Conservation (phyloP, 345 rosid genomes). For the Camelina hispida region DNA sequence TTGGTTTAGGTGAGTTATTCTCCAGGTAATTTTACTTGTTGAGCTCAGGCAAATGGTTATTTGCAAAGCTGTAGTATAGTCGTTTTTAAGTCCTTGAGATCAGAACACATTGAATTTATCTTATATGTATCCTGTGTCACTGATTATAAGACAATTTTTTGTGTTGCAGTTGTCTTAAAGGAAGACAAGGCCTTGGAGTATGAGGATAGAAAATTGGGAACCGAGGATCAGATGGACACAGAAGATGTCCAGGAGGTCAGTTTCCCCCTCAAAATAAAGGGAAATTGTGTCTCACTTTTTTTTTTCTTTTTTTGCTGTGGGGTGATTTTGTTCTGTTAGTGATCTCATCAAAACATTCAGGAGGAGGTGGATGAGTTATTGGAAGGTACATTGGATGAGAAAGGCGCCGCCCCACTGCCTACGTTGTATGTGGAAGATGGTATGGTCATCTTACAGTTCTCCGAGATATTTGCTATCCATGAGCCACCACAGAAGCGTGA, state of each 20-base stretch:
- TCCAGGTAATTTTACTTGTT: slow-evolving; percentile 6
- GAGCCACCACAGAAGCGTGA: slow-evolving; percentile 67
- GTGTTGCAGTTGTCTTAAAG: slow-evolving; percentile 44
- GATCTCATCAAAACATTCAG: slow-evolving; percentile 41
- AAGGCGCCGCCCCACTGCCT: slow-evolving; percentile 68
- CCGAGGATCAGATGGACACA: slow-evolving; percentile 53
- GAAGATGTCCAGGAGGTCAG: slow-evolving; percentile 59
- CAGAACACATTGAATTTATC: slow-evolving; percentile 1
- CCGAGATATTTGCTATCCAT: slow-evolving; percentile 95
- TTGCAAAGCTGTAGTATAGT: slow-evolving; percentile 15
- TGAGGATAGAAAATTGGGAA: slow-evolving; percentile 48
- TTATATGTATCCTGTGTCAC: slow-evolving; percentile 35
- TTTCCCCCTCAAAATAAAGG: slow-evolving; percentile 33
- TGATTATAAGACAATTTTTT: slow-evolving; percentile 39
- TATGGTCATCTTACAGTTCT: slow-evolving; percentile 78
- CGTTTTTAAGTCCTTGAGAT: background rate
- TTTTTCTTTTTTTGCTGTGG: slow-evolving; percentile 32
- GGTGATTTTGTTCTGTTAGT: slow-evolving; percentile 42
- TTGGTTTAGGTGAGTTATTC: slow-evolving; percentile 3
- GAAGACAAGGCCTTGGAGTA: slow-evolving; percentile 52
- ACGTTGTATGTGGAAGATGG: slow-evolving; percentile 87
- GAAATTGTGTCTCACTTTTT: slow-evolving; percentile 31
- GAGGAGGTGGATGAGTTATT: slow-evolving; percentile 54
- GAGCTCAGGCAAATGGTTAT: slow-evolving; percentile 9
- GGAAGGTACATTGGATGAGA: slow-evolving; percentile 53